Evolutionary conservation across 495 filamentous ascomycete species (phyloP).

Genomic region (Aspergillus diversus): DNA sequence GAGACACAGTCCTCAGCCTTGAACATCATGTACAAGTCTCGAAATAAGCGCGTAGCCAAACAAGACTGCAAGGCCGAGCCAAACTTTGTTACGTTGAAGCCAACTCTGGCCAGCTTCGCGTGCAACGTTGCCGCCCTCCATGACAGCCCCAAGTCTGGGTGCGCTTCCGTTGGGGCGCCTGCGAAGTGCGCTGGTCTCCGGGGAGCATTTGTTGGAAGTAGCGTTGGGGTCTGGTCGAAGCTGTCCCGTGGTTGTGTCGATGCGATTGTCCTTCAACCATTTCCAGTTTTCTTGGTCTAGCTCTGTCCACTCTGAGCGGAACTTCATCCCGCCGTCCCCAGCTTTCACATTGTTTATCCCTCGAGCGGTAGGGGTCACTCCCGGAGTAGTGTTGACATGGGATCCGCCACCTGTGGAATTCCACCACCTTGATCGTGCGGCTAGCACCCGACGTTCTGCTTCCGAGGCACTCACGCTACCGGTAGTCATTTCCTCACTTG

Average conservation of each 20-base stretch:
- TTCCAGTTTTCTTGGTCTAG: conserved; percentile 89
- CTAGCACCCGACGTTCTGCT: conserved; percentile 75
- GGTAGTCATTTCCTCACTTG: conserved; percentile 97
- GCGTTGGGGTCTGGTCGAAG: conserved; percentile 49
- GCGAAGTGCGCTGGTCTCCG: conserved; percentile 69
- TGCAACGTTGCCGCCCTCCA: conserved; percentile 73
- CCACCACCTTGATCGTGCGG: conserved; percentile 88
- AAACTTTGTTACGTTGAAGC: conserved; percentile 75
- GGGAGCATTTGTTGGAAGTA: conserved; percentile 49
- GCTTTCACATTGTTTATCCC: conserved; percentile 73
- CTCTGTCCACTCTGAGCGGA: conserved; percentile 87
- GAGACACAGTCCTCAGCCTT: conserved; percentile 31
- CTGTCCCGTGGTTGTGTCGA: conserved; percentile 78
- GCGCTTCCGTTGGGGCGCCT: conserved; percentile 69
- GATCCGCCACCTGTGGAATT: conserved; percentile 95
- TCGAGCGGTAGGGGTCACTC: conserved; percentile 48
- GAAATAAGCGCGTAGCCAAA: conserved; percentile 81
- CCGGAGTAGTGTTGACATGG: conserved; percentile 52
- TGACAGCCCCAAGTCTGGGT: conserved; percentile 75
- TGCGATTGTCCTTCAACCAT: conserved; percentile 83
- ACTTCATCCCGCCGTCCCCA: conserved; percentile 91
- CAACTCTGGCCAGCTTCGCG: conserved; percentile 79
- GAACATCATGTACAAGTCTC: conserved; percentile 65
- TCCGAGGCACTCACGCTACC: conserved; percentile 83
- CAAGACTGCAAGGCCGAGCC: conserved; percentile 65